phyloP scores from a whole-genome alignment of 768 basidiomycete genomes.

The Fomitopsis pulvina region DNA sequence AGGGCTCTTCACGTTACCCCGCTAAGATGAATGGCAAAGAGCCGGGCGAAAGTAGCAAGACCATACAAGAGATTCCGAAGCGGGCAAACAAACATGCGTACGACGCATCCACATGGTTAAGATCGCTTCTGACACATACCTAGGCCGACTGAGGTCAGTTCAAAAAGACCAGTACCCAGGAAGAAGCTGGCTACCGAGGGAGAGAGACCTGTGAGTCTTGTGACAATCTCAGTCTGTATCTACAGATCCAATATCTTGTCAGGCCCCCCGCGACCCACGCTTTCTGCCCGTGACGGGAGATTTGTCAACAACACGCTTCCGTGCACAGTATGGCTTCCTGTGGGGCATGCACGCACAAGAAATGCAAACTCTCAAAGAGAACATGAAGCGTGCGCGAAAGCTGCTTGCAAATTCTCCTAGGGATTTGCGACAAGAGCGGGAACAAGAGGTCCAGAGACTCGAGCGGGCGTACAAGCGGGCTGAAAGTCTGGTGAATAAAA shows the following conservation, averaged over 20 bases:
- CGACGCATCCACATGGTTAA: slow-evolving; percentile 28
- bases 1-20: slow-evolving; percentile 2
- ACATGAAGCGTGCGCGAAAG: slow-evolving; percentile 64
- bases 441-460: slow-evolving; percentile 60
- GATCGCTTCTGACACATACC: background rate
- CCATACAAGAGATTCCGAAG: slow-evolving; percentile 45
- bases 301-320: slow-evolving; percentile 59
- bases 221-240: background rate
- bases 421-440: slow-evolving; percentile 51
- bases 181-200: slow-evolving; percentile 64
- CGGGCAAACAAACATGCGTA: slow-evolving; percentile 84
- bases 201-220: slow-evolving; percentile 47
- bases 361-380: slow-evolving; percentile 54
- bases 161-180: slow-evolving; percentile 79
- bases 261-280: slow-evolving; percentile 84
- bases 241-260: background rate
- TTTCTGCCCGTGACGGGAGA: slow-evolving; percentile 72
- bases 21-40: slow-evolving; percentile 20
- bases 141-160: slow-evolving; percentile 78
- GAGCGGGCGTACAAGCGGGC: slow-evolving; percentile 70
- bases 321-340: slow-evolving; percentile 69
- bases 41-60: slow-evolving; percentile 35
- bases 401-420: slow-evolving; percentile 52
- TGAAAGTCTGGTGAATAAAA: slow-evolving; percentile 70
- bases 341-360: slow-evolving; percentile 58